phyloP scores from a whole-genome alignment of 164 flowering plant genomes.

The Liriodendron chinense region DNA sequence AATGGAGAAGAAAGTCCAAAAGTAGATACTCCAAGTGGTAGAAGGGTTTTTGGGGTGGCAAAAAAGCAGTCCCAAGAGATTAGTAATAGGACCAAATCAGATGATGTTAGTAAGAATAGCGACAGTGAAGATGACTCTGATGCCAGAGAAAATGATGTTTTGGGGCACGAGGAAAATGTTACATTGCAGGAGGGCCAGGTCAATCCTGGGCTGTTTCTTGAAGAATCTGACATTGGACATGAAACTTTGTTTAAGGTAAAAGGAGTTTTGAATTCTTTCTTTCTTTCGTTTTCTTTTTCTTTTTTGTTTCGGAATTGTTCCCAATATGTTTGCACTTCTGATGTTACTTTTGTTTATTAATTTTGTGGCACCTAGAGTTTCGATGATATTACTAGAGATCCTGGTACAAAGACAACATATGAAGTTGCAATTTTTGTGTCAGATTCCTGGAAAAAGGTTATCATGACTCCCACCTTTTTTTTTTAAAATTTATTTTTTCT shows the following conservation, averaged over 20 bases:
- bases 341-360: neutral
- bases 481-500: neutral
- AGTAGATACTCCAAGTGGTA: slow-evolving; percentile 44
- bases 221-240: slow-evolving; percentile 37
- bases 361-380: slow-evolving; percentile 45
- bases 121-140: slow-evolving; percentile 64
- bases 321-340: neutral
- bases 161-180: slow-evolving; percentile 14
- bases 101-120: slow-evolving; percentile 36
- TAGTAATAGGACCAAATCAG: slow-evolving; percentile 23
- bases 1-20: slow-evolving; percentile 25
- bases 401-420: slow-evolving; percentile 64
- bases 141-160: slow-evolving; percentile 31
- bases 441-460: slow-evolving; percentile 64
- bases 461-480: neutral
- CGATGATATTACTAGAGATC: slow-evolving; percentile 47
- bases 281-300: neutral
- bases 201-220: slow-evolving; percentile 36
- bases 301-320: neutral
- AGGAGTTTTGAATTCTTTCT: slow-evolving; percentile 9
- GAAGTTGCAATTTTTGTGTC: slow-evolving; percentile 78
- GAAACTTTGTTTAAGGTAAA: slow-evolving; percentile 58
- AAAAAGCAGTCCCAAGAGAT: slow-evolving; percentile 34
- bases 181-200: slow-evolving; percentile 29
- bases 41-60: slow-evolving; percentile 65